Conservation (phyloP, 805 yeast genomes). For the Cyberlindnera misumaiensis region DNA sequence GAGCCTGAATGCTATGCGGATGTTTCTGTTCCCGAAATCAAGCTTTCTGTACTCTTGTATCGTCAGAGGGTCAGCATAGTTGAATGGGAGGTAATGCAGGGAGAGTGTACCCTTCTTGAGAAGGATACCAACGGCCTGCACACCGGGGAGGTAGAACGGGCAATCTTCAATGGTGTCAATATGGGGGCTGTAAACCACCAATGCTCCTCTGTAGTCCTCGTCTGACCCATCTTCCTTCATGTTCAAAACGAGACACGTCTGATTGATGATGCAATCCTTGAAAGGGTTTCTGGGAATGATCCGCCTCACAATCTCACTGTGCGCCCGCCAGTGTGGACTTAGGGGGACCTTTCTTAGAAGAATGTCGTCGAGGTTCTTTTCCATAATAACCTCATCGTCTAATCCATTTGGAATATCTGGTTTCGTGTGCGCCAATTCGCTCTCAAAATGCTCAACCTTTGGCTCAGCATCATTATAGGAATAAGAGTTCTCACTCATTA, state of each 20-base stretch:
- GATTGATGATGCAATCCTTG: constrained; percentile 77
- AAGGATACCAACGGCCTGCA: constrained; percentile 68
- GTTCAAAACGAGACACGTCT: constrained; percentile 61
- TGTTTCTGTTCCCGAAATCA: constrained; percentile 50
- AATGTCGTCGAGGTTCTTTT: constrained; percentile 35
- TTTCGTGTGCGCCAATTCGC: constrained; percentile 20
- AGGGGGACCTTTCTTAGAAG: constrained; percentile 28
- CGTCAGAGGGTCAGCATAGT: constrained; percentile 22
- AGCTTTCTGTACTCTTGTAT: constrained; percentile 25
- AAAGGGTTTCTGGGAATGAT: constrained; percentile 89
- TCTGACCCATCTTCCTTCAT: constrained; percentile 20
- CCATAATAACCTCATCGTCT: constrained; percentile 19
- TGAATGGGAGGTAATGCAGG: constrained; percentile 69
- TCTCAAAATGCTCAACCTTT: constrained; percentile 17
- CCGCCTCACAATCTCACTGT: constrained; percentile 62
- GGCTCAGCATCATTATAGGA: constrained; percentile 24
- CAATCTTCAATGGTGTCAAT: constrained; percentile 48
- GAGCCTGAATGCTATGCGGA: constrained; percentile 76
- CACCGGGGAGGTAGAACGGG: constrained; percentile 90
- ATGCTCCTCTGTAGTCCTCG: constrained; percentile 30
- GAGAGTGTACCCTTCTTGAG: constrained; percentile 42
- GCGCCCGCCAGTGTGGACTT: constrained; percentile 26
- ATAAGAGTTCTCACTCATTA: constrained; percentile 46
- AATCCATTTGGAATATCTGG: constrained; percentile 27
- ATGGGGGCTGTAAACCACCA: constrained; percentile 78